These are phyloP conservation scores for Rosa persica DNA, from an alignment of 306 rosid species.

Conservation along the genomic window DNA sequence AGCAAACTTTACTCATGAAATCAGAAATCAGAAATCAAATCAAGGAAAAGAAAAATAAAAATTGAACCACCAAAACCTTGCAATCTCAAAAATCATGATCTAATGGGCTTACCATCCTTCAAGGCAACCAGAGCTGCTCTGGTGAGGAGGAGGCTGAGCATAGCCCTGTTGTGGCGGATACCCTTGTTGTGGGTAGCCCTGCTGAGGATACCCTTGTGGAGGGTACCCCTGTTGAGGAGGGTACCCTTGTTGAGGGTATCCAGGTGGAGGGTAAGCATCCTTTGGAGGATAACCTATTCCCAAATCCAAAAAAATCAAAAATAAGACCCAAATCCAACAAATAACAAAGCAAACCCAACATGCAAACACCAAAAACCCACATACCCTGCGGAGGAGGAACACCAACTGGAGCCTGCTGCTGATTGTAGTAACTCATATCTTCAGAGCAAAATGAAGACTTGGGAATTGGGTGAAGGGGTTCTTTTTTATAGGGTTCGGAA, in stretches of 20 bases:
- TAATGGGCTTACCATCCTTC: slow-evolving; percentile 65
- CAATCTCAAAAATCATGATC: neutral
- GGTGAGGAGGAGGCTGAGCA: slow-evolving; percentile 53
- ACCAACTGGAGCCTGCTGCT: slow-evolving; percentile 82
- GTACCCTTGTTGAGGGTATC: slow-evolving; percentile 37
- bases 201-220: slow-evolving; percentile 51
- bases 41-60: neutral
- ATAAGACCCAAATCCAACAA: neutral
- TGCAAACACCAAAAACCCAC: neutral
- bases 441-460: neutral
- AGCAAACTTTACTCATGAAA: neutral
- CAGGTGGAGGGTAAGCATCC: slow-evolving; percentile 65
- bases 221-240: slow-evolving; percentile 32
- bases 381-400: slow-evolving; percentile 86
- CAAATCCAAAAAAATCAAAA: neutral
- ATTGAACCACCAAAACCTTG: neutral
- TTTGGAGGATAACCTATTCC: slow-evolving; percentile 74
- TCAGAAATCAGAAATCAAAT: neutral
- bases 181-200: slow-evolving; percentile 34
- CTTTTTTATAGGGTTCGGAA: neutral
- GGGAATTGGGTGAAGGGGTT: neutral
- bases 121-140: slow-evolving; percentile 38
- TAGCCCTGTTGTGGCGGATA: slow-evolving; percentile 69
- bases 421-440: slow-evolving; percentile 77
- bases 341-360: neutral